Conservation (phyloP, 2,329 filamentous ascomycete genomes). For the Cercospora sp. region DNA sequence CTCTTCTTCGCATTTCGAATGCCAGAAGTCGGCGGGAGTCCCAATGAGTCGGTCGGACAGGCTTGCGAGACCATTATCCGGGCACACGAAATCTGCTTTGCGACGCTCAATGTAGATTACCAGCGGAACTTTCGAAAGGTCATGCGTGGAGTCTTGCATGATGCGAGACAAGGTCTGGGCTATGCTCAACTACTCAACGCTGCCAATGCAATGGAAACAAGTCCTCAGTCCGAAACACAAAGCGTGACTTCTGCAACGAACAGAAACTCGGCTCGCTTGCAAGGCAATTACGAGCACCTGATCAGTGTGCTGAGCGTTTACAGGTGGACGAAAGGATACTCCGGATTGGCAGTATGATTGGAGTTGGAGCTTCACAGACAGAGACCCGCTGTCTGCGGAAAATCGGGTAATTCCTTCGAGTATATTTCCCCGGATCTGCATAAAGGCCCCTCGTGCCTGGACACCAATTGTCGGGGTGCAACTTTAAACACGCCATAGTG, state of each 20-base stretch:
- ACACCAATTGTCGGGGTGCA: background rate
- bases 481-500: background rate
- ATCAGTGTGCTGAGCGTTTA: background rate
- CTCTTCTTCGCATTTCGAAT: background rate
- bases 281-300: background rate
- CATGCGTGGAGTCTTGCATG: background rate
- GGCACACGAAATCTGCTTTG: background rate
- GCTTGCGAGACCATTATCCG: background rate
- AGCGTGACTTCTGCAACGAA: background rate
- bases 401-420: background rate
- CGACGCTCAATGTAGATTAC: background rate
- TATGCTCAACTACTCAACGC: background rate
- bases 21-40: background rate
- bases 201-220: background rate
- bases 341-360: background rate
- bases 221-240: background rate
- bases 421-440: background rate
- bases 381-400: background rate
- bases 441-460: background rate
- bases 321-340: background rate
- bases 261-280: background rate
- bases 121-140: background rate
- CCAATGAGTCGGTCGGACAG: background rate
- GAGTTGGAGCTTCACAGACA: background rate
- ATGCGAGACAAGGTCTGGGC: background rate